Percentiles rank a stretch among this genome's conserved stretches.
Evolutionary conservation across 352 stramenopile species (phyloP).

Genomic region (Phytophthora pluvialis): DNA sequence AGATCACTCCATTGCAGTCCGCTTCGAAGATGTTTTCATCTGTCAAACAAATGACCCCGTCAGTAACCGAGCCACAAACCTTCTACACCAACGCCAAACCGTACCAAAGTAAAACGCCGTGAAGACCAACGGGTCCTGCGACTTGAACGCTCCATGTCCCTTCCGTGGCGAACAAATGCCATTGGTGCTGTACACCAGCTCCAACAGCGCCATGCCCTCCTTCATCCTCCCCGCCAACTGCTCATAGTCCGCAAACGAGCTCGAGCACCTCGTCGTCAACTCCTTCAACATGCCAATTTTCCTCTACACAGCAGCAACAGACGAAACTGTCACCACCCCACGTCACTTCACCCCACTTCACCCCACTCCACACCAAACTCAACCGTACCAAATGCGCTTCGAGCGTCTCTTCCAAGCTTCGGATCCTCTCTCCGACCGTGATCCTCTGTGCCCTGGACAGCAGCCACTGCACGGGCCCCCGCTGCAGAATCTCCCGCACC

Average conservation of each 20-base stretch:
- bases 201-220: conserved; percentile 55
- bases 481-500: conserved; percentile 55
- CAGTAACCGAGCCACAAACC: background rate
- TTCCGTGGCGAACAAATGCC: conserved; percentile 64
- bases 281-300: conserved; percentile 82
- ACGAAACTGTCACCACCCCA: background rate
- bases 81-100: background rate
- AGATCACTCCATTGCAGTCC: conserved; percentile 1
- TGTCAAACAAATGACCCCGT: conserved; percentile 7
- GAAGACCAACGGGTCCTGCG: conserved; percentile 52
- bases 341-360: background rate
- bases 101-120: conserved; percentile 58
- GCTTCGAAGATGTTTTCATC: conserved; percentile 37
- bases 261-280: conserved; percentile 49
- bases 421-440: conserved; percentile 60
- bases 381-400: conserved; percentile 64
- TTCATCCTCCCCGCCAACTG: conserved; percentile 45
- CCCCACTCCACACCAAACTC: background rate
- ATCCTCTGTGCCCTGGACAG: conserved; percentile 60
- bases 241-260: conserved; percentile 39
- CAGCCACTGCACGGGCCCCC: conserved; percentile 71
- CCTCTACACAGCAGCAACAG: conserved; percentile 33
- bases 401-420: conserved; percentile 71
- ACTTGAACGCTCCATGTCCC: conserved; percentile 60
- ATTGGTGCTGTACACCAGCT: conserved; percentile 64